Evolutionary conservation across 1,139 yeast species (phyloP).

Genomic region (Pichia sp.): DNA sequence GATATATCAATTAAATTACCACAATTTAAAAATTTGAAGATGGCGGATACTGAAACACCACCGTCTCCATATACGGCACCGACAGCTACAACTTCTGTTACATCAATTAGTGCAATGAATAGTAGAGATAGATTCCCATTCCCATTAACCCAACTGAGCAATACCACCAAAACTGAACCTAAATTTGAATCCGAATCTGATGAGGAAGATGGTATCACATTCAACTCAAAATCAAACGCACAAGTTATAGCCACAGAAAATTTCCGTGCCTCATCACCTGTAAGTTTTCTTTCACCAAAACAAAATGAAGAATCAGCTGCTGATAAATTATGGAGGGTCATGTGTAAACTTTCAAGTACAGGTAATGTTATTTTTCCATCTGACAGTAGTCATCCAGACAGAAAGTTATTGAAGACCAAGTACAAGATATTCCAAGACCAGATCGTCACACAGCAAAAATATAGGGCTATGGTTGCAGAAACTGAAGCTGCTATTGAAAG

Average conservation of each 20-base stretch:
- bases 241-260: neutral
- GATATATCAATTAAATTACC: neutral
- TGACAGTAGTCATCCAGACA: slow-evolving; percentile 51
- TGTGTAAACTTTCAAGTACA: slow-evolving; percentile 77
- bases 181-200: slow-evolving; percentile 25
- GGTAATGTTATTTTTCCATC: slow-evolving; percentile 75
- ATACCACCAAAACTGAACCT: slow-evolving; percentile 34
- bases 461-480: slow-evolving; percentile 61
- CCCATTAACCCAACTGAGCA: slow-evolving; percentile 40
- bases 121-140: slow-evolving; percentile 47
- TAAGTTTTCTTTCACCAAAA: neutral
- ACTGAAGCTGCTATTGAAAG: slow-evolving; percentile 33
- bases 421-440: slow-evolving; percentile 83
- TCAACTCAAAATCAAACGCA: slow-evolving; percentile 46
- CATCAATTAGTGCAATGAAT: slow-evolving; percentile 51
- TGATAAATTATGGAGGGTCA: slow-evolving; percentile 72
- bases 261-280: neutral
- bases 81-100: slow-evolving; percentile 54
- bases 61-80: slow-evolving; percentile 76
- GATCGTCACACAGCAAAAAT: slow-evolving; percentile 71
- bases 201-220: slow-evolving; percentile 47
- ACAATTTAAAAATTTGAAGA: neutral
- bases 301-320: slow-evolving; percentile 33
- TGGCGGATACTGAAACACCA: slow-evolving; percentile 20
- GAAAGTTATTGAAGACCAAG: slow-evolving; percentile 66